Evolutionary conservation across 257 asterid species (phyloP).

Genomic region (Nicotiana attenuata): DNA sequence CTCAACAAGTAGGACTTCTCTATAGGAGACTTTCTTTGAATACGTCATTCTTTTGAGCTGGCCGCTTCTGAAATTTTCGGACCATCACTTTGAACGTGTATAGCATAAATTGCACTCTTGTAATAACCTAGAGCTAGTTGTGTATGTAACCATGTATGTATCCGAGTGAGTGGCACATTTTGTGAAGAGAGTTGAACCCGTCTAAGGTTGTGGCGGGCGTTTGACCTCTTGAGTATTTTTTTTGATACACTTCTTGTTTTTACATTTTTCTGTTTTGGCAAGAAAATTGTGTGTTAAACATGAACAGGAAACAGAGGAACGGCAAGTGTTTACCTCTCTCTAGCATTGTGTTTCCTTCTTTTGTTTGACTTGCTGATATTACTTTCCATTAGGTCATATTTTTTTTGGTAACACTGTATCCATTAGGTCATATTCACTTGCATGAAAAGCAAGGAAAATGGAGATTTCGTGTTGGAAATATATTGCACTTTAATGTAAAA

Average conservation of each 20-base stretch:
- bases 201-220: background rate
- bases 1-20: background rate
- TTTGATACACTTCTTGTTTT: background rate
- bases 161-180: background rate
- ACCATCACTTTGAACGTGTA: background rate
- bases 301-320: background rate
- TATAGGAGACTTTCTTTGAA: background rate
- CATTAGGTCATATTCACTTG: too few species aligned
- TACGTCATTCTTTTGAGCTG: background rate
- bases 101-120: background rate
- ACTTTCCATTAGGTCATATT: too few species aligned
- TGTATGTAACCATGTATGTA: background rate
- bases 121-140: slow-evolving; percentile 2
- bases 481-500: too few species aligned
- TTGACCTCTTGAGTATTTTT: background rate
- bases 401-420: too few species aligned
- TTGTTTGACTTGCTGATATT: background rate
- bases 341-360: background rate
- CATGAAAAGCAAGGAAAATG: background rate
- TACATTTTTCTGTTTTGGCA: background rate
- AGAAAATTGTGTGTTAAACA: background rate
- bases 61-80: background rate
- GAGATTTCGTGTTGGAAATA: too few species aligned
- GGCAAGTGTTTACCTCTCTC: background rate
- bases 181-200: background rate